Conservation (phyloP, 2,329 filamentous ascomycete genomes). For the Pyrenophora seminiperda region DNA sequence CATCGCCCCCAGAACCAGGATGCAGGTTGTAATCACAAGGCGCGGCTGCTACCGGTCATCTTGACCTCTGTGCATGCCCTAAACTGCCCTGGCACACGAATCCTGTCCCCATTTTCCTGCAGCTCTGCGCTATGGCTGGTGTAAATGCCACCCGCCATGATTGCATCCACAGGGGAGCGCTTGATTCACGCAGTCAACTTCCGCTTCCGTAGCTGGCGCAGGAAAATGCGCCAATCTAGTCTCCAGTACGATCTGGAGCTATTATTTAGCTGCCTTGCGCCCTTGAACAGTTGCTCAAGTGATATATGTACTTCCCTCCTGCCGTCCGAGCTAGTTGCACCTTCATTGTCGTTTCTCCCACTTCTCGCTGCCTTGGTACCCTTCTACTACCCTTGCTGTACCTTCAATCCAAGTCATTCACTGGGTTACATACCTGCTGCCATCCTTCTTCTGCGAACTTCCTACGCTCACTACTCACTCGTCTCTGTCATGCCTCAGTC, state of each 20-base stretch:
- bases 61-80: slow-evolving; percentile 33
- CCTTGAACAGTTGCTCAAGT: slow-evolving; percentile 31
- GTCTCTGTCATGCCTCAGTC: slow-evolving; percentile 58
- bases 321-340: slow-evolving; percentile 21
- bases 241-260: slow-evolving; percentile 36
- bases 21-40: slow-evolving; percentile 29
- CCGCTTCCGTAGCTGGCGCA: slow-evolving; percentile 35
- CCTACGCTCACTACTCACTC: slow-evolving; percentile 7
- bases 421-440: no score
- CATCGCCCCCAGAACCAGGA: slow-evolving; percentile 30
- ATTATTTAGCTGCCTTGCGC: slow-evolving; percentile 38
- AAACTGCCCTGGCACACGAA: slow-evolving; percentile 33
- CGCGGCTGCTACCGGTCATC: slow-evolving; percentile 32
- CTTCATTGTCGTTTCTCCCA: slow-evolving; percentile 11
- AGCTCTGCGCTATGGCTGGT: slow-evolving; percentile 18
- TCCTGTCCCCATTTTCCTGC: slow-evolving; percentile 27
- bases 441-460: neutral
- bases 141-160: slow-evolving; percentile 29
- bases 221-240: slow-evolving; percentile 33
- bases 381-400: neutral
- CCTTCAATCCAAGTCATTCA: slow-evolving; percentile 6
- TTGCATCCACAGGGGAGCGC: slow-evolving; percentile 33
- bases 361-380: slow-evolving; percentile 15
- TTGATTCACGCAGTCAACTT: slow-evolving; percentile 37
- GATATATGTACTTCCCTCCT: slow-evolving; percentile 40